Evolutionary conservation across 352 stramenopile species (phyloP), one percentile per base, ranked within the genome.

Genomic region (Phytopythium ostracodes): DNA sequence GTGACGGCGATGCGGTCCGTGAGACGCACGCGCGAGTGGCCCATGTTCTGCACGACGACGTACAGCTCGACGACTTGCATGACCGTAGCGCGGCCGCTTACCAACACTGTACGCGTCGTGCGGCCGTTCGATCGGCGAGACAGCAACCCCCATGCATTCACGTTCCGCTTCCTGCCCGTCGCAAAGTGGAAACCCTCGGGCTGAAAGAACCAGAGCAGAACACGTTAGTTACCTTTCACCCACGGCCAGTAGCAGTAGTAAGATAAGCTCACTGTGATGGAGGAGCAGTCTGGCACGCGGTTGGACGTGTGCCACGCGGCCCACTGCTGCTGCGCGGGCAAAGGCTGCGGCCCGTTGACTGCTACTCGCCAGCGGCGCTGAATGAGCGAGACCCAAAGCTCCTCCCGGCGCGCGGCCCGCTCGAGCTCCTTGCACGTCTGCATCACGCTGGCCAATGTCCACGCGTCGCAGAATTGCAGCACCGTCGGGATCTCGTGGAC

Each of bases 31-130:
- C 56, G 40, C 15, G 43, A 17, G 11, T 40, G 47, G 18, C 67
- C 66, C 53, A 77, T 56, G 55, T 83, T 88, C 62, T 88, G 78
- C 49, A 86, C 62, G 20, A 86, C 65, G n/a, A 88, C 42, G 56
- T 77, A 76, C 20, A 88, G 66, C 62, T 86, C 72, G 24, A 86
- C 75, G 47, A 88, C 72, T 60, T 88, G 78, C 62, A 76, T 80
- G 22, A 83, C 76, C 0, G 71, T 67, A 11, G 75, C 70, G 42
- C 73, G 72, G 54, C 76, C 70, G 17, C 73, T 68, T 24, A 81
- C 55, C 24, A 88, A 53, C 29, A 88, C 76, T 0, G 78, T 81
- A 6, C 78, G 70, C 31, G 76, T 88, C 20, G 78, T 88, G 35
- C 68, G 76, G 20, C 78, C 78, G 35, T 88, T 88, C 1, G 78